phyloP scores from a whole-genome alignment of 2,329 filamentous ascomycete species.

The Stenocarpella maydis region DNA sequence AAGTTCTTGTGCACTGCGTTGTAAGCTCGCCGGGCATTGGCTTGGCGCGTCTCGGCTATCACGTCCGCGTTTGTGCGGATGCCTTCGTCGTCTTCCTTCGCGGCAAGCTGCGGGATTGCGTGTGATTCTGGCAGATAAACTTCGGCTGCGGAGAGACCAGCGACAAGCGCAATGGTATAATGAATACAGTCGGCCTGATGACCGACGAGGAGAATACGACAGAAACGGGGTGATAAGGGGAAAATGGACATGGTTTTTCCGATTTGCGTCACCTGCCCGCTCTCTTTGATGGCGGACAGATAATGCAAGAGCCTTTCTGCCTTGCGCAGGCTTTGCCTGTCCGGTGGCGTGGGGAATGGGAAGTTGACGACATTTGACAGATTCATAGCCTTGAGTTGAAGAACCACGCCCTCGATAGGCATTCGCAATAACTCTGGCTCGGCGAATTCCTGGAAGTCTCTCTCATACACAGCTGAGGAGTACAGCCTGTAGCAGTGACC shows the following conservation, averaged over 20 bases:
- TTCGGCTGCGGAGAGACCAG: constrained; percentile 87
- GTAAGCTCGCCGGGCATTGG: constrained; percentile 66
- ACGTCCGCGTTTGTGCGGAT: constrained; percentile 73
- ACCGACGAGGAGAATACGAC: constrained; percentile 90
- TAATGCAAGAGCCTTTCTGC: constrained; percentile 89
- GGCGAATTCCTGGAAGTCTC: constrained; percentile 85
- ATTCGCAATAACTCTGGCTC: constrained; percentile 90
- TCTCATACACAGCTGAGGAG: constrained; percentile 91
- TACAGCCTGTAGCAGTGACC: constrained; percentile 96
- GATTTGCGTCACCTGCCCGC: constrained; percentile 78
- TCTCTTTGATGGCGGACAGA: constrained; percentile 77
- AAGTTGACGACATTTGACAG: constrained; percentile 91
- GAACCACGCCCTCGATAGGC: constrained; percentile 89
- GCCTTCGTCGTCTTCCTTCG: constrained; percentile 55
- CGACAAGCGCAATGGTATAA: constrained; percentile 88
- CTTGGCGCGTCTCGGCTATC: constrained; percentile 73
- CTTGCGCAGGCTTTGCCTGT: constrained; percentile 76
- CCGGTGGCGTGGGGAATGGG: constrained; percentile 92
- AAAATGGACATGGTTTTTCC: constrained; percentile 88
- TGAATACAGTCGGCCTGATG: constrained; percentile 82
- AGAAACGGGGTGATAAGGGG: constrained; percentile 88
- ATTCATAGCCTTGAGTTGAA: constrained; percentile 95
- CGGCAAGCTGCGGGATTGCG: constrained; percentile 66
- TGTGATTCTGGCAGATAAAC: constrained; percentile 86
- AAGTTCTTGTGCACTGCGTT: constrained; percentile 81